Base-by-base conservation (phyloP, 352 stramenopile genomes). In the Globisporangium splendens region DNA sequence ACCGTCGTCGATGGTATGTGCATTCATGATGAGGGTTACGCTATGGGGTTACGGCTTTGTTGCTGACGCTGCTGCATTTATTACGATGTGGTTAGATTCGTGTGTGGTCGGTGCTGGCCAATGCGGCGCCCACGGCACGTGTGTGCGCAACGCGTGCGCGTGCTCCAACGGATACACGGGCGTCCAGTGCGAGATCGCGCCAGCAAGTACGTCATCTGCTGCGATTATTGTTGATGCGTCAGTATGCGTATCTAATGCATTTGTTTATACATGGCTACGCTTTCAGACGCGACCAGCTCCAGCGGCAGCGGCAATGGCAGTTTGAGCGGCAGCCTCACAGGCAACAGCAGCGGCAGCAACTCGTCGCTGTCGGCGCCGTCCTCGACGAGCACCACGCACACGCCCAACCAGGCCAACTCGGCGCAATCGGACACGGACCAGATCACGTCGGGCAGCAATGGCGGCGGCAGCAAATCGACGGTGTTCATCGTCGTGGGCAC, bases 401-500 rank as follows among this genome's bases (percentile, higher is more conserved):
- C 58, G 38, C 50, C 56, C 2, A 65, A 61, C 43, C 47, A 66
- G 6, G 24, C 51, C 12, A 58, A 52, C 14, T 65, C 62, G 39
- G 41, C 56, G 8, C 33, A 56, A 15, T 61, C 62, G 4, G 59
- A 63, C 43, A 43, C 56, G 3, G 57, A 67, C 15, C 67, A 55
- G 1, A 55, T 71, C n/a, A 35, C 2, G 28, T 64, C 65, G 14
- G 61, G 59, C 2, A 49, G 56, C 43, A 61, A 64, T 8, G 74
- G 63, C 12, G 54, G 56, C 8, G 69, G 71, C 42, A 85, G 65
- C 28, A 72, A 67, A n/a, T 87, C 74, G 6, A 65, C 77, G 7
- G 67, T 86, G 38, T 86, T 87, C 24, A 88, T 92, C 59, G 72
- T 88, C 60, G 73, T 92, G 41, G 79, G 69, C 35, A 57, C 91